A percentile compares a stretch with the other conserved stretches of the same genome.
Conservation (phyloP, 345 rosid genomes). For the Heritiera littoralis region DNA sequence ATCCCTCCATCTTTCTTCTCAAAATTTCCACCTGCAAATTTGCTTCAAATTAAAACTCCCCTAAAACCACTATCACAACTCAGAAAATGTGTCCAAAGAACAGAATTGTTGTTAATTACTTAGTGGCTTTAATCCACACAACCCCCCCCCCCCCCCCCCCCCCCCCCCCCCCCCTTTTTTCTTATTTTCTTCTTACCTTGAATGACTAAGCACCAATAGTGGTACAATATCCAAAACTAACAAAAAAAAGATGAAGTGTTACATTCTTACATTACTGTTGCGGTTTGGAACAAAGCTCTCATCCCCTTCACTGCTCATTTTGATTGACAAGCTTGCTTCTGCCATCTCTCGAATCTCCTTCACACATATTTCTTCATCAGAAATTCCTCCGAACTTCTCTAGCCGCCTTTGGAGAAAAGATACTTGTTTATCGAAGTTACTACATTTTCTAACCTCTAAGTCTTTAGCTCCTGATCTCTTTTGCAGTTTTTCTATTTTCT, state of each 20-base stretch:
- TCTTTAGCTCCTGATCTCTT: slow-evolving; percentile 52
- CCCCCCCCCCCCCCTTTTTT: too few species aligned
- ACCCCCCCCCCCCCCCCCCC: too few species aligned
- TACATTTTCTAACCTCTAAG: slow-evolving; percentile 34
- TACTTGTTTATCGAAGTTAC: slow-evolving; percentile 64
- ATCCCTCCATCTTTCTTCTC: slow-evolving; percentile 72
- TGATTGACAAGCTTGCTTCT: slow-evolving; percentile 65
- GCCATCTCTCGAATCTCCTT: slow-evolving; percentile 71
- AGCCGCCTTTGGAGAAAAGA: slow-evolving; percentile 54
- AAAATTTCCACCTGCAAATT: slow-evolving; percentile 65
- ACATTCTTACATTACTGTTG: slow-evolving; percentile 41
- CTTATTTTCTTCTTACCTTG: not conserved
- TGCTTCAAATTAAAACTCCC: not conserved
- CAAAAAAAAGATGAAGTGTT: not conserved
- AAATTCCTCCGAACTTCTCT: slow-evolving; percentile 43
- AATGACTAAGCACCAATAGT: not conserved
- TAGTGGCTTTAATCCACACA: too few species aligned
- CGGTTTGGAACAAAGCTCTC: slow-evolving; percentile 32
- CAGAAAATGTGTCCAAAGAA: not conserved
- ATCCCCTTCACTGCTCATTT: slow-evolving; percentile 25
- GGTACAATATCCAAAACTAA: not conserved
- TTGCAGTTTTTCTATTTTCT: slow-evolving; percentile 60
- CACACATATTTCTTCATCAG: slow-evolving; percentile 43
- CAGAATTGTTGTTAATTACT: not conserved
- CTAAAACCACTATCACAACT: not conserved